Evolutionary conservation across 2,329 filamentous ascomycete genomes (phyloP).

Genomic region (Metarhizium brunneum): DNA sequence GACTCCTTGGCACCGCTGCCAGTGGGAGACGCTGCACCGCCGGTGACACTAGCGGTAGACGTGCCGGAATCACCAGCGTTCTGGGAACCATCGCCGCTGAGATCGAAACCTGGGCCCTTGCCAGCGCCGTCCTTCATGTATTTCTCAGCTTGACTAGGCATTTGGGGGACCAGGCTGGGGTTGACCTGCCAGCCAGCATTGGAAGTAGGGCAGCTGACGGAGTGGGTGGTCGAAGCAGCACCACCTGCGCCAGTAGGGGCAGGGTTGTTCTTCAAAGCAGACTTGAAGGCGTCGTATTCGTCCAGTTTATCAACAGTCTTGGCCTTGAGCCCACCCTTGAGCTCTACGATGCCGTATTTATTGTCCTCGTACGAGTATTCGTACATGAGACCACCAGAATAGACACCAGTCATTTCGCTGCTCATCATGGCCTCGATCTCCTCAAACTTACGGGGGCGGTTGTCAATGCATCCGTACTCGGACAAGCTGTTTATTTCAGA

Average conservation of each 20-base stretch:
- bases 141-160: constrained; percentile 40
- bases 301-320: constrained; percentile 41
- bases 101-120: constrained; percentile 40
- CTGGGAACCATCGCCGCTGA: constrained; percentile 45
- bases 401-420: constrained; percentile 74
- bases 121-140: constrained; percentile 47
- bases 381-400: constrained; percentile 94
- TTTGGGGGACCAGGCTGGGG: constrained; percentile 38
- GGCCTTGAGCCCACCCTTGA: constrained; percentile 47
- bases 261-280: constrained; percentile 37
- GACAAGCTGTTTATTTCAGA: constrained; percentile 48
- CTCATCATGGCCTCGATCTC: constrained; percentile 76
- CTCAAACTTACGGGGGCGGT: constrained; percentile 64
- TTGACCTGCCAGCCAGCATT: constrained; percentile 42
- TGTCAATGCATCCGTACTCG: constrained; percentile 84
- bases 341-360: constrained; percentile 69
- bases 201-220: constrained; percentile 39
- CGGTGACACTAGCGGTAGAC: constrained; percentile 32
- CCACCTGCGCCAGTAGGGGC: constrained; percentile 42
- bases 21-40: constrained; percentile 22
- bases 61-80: constrained; percentile 36
- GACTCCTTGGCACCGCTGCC: constrained; percentile 9
- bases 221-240: constrained; percentile 35
- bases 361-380: constrained; percentile 80
- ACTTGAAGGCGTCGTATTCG: constrained; percentile 52